Percentiles rank a stretch among this genome's conserved stretches.
Evolutionary conservation across 352 stramenopile genomes (phyloP).

Genomic region (Pythium coloratum): DNA sequence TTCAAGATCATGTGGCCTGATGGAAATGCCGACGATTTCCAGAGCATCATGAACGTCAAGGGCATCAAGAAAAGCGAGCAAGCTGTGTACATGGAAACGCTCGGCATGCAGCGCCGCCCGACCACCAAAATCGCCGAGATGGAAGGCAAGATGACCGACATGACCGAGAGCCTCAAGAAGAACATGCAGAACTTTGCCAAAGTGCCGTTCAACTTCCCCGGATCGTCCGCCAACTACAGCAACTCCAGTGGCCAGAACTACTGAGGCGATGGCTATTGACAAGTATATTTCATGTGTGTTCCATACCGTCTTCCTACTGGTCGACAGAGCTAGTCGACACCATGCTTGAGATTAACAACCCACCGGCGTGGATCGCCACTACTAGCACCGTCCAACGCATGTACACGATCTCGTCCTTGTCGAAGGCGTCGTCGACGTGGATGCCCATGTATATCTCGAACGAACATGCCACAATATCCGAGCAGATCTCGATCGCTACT

Average conservation of each 20-base stretch:
- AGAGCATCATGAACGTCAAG: constrained; percentile 96
- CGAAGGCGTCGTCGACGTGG: background rate
- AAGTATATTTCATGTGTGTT: too few species aligned
- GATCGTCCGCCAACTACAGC: constrained; percentile 14
- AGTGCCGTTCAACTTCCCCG: constrained; percentile 66
- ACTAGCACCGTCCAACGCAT: background rate
- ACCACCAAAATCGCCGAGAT: constrained; percentile 76
- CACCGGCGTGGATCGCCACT: background rate
- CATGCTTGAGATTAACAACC: background rate
- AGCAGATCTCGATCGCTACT: background rate
- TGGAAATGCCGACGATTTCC: constrained; percentile 91
- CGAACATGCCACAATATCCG: background rate
- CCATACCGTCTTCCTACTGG: background rate
- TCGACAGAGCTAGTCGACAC: background rate
- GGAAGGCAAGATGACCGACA: constrained; percentile 87
- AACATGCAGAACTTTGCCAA: constrained; percentile 80
- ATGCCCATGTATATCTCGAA: background rate
- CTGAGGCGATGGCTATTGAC: background rate
- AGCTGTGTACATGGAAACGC: constrained; percentile 52
- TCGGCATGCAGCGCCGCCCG: constrained; percentile 65
- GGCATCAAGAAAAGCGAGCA: constrained; percentile 86
- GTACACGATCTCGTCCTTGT: background rate
- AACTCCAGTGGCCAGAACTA: constrained; percentile 22
- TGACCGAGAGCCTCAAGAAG: constrained; percentile 83
- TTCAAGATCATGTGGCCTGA: constrained; percentile 97